A percentile compares a stretch with the other conserved stretches of the same genome.
phyloP scores from a whole-genome alignment of 2,329 filamentous ascomycete genomes.

The Fusarium papillatum region DNA sequence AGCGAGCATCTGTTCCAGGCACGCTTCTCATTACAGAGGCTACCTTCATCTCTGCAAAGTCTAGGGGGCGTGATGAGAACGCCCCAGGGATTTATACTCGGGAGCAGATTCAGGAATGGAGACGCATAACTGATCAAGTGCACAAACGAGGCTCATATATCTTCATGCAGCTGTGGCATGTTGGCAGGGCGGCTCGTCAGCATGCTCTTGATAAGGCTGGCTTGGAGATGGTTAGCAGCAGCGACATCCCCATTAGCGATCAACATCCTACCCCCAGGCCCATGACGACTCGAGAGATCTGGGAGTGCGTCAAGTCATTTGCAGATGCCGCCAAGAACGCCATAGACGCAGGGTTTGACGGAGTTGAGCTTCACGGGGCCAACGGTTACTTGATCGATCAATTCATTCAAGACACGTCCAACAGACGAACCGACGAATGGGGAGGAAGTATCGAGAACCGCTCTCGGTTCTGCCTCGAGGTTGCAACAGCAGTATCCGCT shows the following conservation, averaged over 20 bases:
- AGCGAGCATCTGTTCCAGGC: constrained; percentile 24
- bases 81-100: constrained; percentile 8
- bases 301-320: neutral
- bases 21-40: constrained; percentile 31
- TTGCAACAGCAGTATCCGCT: no score
- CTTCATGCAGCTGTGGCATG: constrained; percentile 29
- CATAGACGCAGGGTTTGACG: no score
- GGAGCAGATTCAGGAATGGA: constrained; percentile 16
- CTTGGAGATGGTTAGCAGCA: constrained; percentile 23
- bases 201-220: constrained; percentile 3
- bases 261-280: neutral
- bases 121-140: constrained; percentile 2
- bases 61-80: constrained; percentile 16
- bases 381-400: no score
- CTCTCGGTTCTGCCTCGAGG: no score
- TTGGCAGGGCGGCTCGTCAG: constrained; percentile 17
- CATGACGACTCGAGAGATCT: constrained; percentile 10
- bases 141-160: constrained; percentile 17
- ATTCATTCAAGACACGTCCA: no score
- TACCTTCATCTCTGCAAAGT: constrained; percentile 1
- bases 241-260: constrained; percentile 1
- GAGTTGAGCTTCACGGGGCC: no score
- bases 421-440: no score
- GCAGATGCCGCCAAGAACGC: neutral
- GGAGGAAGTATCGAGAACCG: no score